A percentile compares a stretch with the other conserved stretches of the same genome.
phyloP scores from a whole-genome alignment of 140 eudicot genomes.

The Senecio squalidus region DNA sequence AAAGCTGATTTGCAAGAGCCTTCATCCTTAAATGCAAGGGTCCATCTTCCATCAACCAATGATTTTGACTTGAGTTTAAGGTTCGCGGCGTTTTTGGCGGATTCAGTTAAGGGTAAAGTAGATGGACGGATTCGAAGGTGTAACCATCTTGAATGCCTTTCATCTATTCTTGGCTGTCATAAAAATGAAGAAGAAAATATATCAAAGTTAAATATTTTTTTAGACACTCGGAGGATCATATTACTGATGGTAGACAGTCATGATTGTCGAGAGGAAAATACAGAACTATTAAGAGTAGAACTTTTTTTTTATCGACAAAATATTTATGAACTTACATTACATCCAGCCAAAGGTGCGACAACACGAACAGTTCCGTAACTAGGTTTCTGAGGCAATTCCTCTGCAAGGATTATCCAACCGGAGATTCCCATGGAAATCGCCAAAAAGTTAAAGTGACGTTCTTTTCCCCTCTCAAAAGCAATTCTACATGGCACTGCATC shows the following conservation, averaged over 20 bases:
- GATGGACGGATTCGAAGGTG: constrained; percentile 95
- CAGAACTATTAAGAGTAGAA: background rate
- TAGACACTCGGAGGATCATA: background rate
- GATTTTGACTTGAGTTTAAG: constrained; percentile 56
- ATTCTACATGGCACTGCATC: constrained; percentile 94
- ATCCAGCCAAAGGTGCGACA: constrained; percentile 89
- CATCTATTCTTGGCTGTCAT: constrained; percentile 83
- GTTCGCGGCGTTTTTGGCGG: constrained; percentile 32
- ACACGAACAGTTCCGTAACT: constrained; percentile 66
- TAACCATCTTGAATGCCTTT: constrained; percentile 75
- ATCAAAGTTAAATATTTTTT: background rate
- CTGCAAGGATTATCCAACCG: constrained; percentile 90
- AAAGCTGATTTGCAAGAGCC: constrained; percentile 64
- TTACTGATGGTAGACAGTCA: background rate
- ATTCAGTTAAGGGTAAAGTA: constrained; percentile 45
- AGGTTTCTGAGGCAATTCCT: constrained; percentile 52
- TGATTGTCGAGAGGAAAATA: background rate
- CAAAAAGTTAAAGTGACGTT: constrained; percentile 69
- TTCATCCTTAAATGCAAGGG: constrained; percentile 86
- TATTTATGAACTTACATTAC: constrained; percentile 43
- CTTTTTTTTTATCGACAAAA: too few relatives aligned
- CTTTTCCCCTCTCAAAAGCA: constrained; percentile 97
- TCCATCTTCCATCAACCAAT: constrained; percentile 97
- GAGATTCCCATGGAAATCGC: constrained; percentile 66
- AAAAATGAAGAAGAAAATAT: background rate